Conservation (phyloP, 495 filamentous ascomycete genomes). For the Aspergillus olivimuriae region DNA sequence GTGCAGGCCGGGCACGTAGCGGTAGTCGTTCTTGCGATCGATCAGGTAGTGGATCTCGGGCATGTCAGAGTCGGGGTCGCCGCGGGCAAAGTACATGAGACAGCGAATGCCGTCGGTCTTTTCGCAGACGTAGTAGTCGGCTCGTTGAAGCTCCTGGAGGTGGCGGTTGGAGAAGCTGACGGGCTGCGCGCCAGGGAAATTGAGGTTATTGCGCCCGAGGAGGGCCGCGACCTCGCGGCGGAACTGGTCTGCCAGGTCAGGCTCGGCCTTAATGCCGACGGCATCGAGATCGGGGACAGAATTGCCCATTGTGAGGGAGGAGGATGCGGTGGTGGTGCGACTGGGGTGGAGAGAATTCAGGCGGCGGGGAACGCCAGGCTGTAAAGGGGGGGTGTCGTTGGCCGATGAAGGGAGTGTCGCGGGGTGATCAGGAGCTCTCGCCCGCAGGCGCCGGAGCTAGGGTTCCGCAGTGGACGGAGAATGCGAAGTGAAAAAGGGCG, state of each 20-base stretch:
- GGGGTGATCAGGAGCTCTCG: conserved; percentile 10
- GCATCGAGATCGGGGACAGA: conserved; percentile 42
- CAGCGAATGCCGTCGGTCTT: conserved; percentile 96
- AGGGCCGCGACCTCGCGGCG: conserved; percentile 70
- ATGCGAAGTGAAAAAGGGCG: neutral
- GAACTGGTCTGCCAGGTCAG: conserved; percentile 50
- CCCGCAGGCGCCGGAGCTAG: conserved; percentile 15
- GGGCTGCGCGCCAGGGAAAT: conserved; percentile 91
- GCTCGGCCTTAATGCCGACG: conserved; percentile 57
- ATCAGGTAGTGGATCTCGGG: conserved; percentile 74
- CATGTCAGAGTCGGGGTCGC: conserved; percentile 38
- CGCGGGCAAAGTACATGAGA: conserved; percentile 74
- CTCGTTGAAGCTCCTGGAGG: conserved; percentile 63
- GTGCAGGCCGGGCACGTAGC: conserved; percentile 69
- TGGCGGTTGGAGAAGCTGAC: conserved; percentile 81
- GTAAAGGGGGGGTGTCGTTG: neutral
- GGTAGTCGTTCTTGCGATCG: conserved; percentile 96
- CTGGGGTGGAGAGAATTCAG: neutral
- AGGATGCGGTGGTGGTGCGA: neutral
- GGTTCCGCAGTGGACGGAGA: neutral
- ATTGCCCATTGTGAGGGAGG: conserved; percentile 27
- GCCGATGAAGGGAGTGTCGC: neutral
- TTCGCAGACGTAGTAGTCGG: conserved; percentile 96
- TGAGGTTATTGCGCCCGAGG: conserved; percentile 56
- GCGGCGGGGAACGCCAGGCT: neutral